Conservation (phyloP, 1,284 basidiomycete genomes). For the Ceratobasidium sp. region DNA sequence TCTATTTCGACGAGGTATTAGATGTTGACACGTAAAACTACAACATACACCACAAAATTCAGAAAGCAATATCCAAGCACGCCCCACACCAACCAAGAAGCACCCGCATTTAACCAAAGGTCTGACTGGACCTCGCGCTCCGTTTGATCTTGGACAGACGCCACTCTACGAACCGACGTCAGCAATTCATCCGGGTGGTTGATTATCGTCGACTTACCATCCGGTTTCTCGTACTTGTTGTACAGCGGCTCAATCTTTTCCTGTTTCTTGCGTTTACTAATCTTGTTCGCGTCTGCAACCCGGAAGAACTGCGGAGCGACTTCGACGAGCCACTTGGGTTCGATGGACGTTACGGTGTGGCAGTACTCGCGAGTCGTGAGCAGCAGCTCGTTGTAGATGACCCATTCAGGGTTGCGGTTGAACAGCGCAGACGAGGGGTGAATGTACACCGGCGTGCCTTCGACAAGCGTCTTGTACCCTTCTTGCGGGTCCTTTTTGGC, state of each 20-base stretch:
- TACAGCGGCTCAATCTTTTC: slow-evolving; percentile 96
- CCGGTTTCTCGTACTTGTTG: slow-evolving; percentile 89
- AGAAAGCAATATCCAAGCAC: background rate
- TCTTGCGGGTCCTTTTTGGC: slow-evolving; percentile 95
- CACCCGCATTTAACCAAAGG: slow-evolving; percentile 63
- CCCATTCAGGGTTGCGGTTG: slow-evolving; percentile 87
- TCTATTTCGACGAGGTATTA: no score
- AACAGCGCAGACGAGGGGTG: slow-evolving; percentile 98
- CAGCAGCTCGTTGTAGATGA: slow-evolving; percentile 78
- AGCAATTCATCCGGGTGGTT: background rate
- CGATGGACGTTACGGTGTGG: slow-evolving; percentile 94
- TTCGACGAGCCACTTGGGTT: slow-evolving; percentile 98
- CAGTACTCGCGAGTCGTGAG: slow-evolving; percentile 89
- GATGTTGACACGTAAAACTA: slow-evolving; percentile 19
- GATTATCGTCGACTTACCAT: slow-evolving; percentile 47
- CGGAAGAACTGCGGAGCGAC: slow-evolving; percentile 98
- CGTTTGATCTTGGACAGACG: slow-evolving; percentile 86
- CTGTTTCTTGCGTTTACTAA: slow-evolving; percentile 95
- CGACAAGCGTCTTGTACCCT: slow-evolving; percentile 98
- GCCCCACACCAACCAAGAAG: background rate
- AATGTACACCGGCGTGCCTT: slow-evolving; percentile 97
- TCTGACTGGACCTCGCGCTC: slow-evolving; percentile 84
- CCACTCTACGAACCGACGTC: slow-evolving; percentile 62
- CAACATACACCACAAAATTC: slow-evolving; percentile 21
- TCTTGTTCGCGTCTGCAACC: slow-evolving; percentile 93